Conservation (phyloP, 345 rosid genomes). For the Arabis alpina region DNA sequence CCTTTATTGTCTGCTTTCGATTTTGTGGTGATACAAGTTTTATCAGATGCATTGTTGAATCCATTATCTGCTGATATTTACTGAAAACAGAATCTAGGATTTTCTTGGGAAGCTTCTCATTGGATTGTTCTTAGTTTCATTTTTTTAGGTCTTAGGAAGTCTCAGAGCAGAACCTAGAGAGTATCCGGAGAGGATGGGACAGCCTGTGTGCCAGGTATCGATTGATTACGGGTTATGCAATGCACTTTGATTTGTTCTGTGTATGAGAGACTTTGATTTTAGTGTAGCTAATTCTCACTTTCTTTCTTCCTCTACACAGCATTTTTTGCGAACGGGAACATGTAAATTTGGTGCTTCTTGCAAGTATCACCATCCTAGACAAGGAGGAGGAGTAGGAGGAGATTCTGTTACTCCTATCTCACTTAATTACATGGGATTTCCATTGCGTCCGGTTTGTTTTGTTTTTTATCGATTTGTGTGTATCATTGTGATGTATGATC, state of each 20-base stretch:
- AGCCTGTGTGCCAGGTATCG: conserved; percentile 82
- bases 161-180: conserved; percentile 61
- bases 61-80: conserved; percentile 20
- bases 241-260: conserved; percentile 1
- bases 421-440: conserved; percentile 74
- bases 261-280: conserved; percentile 1
- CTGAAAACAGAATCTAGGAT: conserved; percentile 12
- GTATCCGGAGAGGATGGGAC: conserved; percentile 77
- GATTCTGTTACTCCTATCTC: conserved; percentile 55
- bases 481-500: conserved; percentile 5
- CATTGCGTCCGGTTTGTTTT: conserved; percentile 81
- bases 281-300: conserved; percentile 18
- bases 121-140: conserved; percentile 36
- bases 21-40: not conserved
- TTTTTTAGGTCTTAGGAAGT: conserved; percentile 61
- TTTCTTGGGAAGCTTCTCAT: conserved; percentile 18
- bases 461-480: not conserved
- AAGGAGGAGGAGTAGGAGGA: conserved; percentile 50
- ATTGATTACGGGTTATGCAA: conserved; percentile 2
- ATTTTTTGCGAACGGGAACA: conserved; percentile 81
- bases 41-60: conserved; percentile 25
- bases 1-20: conserved; percentile 27
- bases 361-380: conserved; percentile 91
- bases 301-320: conserved; percentile 51
- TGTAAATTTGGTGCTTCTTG: conserved; percentile 96